A percentile compares a stretch with the other conserved stretches of the same genome.
Evolutionary conservation across 768 basidiomycete genomes (phyloP).

Genomic region (Crepidotus variabilis): DNA sequence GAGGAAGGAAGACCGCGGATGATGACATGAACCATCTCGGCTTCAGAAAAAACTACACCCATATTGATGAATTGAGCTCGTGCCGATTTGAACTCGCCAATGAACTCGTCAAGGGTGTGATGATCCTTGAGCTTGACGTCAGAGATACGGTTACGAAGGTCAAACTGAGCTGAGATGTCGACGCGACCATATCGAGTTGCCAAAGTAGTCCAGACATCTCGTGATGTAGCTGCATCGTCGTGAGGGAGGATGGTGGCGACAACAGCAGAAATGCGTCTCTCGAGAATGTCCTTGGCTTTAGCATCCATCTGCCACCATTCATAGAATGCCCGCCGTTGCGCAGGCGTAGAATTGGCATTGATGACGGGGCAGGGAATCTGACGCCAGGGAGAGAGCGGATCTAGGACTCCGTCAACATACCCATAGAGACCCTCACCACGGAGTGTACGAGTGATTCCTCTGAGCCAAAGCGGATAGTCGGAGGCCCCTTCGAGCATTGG

Average conservation of each 20-base stretch:
- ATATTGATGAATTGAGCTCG: no score
- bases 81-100: no score
- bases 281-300: background rate
- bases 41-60: background rate
- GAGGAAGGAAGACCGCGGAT: background rate
- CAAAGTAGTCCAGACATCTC: background rate
- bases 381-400: no score
- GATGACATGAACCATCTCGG: background rate
- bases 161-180: background rate
- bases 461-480: background rate
- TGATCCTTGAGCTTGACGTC: background rate
- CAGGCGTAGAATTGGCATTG: background rate
- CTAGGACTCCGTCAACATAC: no score
- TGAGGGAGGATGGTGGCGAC: no score
- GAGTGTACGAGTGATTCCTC: background rate
- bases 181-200: background rate
- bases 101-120: background rate
- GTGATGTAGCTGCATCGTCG: no score
- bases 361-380: no score
- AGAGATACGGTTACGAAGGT: background rate
- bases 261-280: background rate
- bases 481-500: background rate
- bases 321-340: background rate
- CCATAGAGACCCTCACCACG: background rate
- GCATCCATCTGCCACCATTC: background rate